Conservation (phyloP, 106 monocot species). For the Dendrobium officinale region DNA sequence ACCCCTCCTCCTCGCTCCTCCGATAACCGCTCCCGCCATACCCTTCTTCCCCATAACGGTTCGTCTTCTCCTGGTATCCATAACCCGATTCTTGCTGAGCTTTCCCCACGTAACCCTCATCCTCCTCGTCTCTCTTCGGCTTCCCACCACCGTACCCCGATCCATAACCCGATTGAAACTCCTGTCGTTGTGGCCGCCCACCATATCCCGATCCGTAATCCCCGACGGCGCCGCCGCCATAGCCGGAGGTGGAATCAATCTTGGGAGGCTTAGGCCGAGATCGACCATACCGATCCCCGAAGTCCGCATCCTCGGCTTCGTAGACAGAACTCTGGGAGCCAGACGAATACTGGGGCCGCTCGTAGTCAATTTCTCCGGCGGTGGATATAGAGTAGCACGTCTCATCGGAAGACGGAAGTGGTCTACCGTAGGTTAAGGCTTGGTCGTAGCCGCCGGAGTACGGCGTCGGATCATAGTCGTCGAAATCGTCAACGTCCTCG, state of each 20-base stretch:
- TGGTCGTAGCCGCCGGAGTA: conserved; percentile 90
- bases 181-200: conserved; percentile 1
- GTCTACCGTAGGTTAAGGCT: conserved; percentile 69
- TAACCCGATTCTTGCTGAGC: not conserved
- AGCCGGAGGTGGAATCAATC: too few relatives aligned
- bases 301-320: conserved; percentile 7
- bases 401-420: conserved; percentile 67
- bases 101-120: not conserved
- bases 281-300: conserved; percentile 26
- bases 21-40: not conserved
- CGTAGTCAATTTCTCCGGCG: conserved; percentile 36
- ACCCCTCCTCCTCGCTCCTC: not conserved
- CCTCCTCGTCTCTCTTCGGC: conserved; percentile 5
- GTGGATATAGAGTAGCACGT: conserved; percentile 50
- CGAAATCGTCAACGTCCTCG: conserved; percentile 54
- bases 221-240: not conserved
- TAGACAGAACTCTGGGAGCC: conserved; percentile 44
- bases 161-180: conserved; percentile 19
- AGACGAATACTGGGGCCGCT: conserved; percentile 46
- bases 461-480: conserved; percentile 84
- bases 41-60: too few relatives aligned
- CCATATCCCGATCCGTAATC: not conserved
- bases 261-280: conserved; percentile 23
- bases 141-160: conserved; percentile 19
- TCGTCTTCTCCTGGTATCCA: not conserved